Base-by-base conservation (phyloP, 345 rosid species). In the Cardamine chenopodiifolia region DNA sequence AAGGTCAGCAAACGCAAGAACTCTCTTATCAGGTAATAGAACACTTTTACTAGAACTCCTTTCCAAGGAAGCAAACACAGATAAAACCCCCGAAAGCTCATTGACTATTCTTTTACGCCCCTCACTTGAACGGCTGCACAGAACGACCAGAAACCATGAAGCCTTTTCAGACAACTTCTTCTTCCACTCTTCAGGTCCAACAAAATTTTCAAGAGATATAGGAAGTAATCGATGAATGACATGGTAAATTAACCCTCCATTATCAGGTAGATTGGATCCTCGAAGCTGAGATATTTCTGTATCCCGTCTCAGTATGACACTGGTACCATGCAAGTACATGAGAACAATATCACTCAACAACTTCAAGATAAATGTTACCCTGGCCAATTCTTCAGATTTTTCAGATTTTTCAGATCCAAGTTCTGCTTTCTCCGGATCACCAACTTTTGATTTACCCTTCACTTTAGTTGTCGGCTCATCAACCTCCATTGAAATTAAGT, bases 391-490 rank as follows among this genome's bases (percentile, higher is more conserved):
- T 25, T 90, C 97, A 76, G 92, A 93, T 87, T 83, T 87, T 25
- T 90, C 97, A 76, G 92, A 93, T 87, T 83, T 87, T 81, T 93
- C 96, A 70, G 87, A 81, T 57, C 83, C 90, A 57, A 86, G 67
- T 66, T 90, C 95, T 42, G 66, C 50, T 76, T 88, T 79, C 80
- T 75, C 82, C 22, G 85, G 74, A 42, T 89, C 95, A 20, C 87
- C 93, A 77, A 94, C 86, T 87, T 88, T 91, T 49, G 85, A 85
- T 81, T 94, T 94, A 48, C 98, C 98, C 87, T 94, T 94, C 57
- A 88, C 84, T 81, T 86, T 94, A 66, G 79, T 78, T 26, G 83
- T 62, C 71, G 97, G 89, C 80, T 82, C 96, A 78, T 94, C 97
- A 72, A 91, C 88, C 78, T 94, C 97, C 98, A 91, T 91, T 10